A percentile compares a stretch with the other conserved stretches of the same genome.
These are phyloP conservation scores for Clitoria ternatea DNA, from an alignment of 306 rosid species.

Conservation along the genomic window DNA sequence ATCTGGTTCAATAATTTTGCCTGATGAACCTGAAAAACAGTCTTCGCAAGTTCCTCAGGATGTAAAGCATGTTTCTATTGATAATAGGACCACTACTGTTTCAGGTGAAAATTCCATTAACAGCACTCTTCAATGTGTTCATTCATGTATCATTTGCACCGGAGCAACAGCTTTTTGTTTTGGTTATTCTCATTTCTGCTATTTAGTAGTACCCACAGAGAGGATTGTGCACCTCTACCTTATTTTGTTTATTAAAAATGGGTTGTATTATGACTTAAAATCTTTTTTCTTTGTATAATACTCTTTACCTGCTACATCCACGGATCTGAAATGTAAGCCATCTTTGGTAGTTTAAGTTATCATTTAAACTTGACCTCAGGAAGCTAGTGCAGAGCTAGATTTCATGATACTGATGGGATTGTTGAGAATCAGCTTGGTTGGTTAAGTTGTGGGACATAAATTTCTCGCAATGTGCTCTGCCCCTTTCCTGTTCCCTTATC, in stretches of 20 bases:
- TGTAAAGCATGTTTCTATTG: constrained; percentile 31
- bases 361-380: neutral
- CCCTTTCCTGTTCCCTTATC: too few relatives aligned
- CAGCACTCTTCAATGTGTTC: constrained; percentile 1
- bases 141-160: neutral
- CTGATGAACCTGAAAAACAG: constrained; percentile 54
- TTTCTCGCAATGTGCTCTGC: too few relatives aligned
- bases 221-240: neutral
- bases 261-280: neutral
- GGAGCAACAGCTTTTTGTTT: neutral
- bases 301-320: neutral
- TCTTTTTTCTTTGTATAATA: neutral
- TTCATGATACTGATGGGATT: neutral
- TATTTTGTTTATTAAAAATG: neutral
- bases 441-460: too few relatives aligned
- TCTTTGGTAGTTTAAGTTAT: neutral
- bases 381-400: neutral
- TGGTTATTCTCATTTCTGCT: neutral
- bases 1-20: constrained; percentile 39
- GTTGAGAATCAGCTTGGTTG: neutral
- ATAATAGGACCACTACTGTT: constrained; percentile 28
- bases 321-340: neutral
- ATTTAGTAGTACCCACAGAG: constrained; percentile 11
- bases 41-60: constrained; percentile 33
- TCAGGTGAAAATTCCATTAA: constrained; percentile 40